A percentile compares a stretch with the other conserved stretches of the same genome.
Conservation (phyloP, 768 basidiomycete genomes). For the Pilatotrama ljubarskyi region DNA sequence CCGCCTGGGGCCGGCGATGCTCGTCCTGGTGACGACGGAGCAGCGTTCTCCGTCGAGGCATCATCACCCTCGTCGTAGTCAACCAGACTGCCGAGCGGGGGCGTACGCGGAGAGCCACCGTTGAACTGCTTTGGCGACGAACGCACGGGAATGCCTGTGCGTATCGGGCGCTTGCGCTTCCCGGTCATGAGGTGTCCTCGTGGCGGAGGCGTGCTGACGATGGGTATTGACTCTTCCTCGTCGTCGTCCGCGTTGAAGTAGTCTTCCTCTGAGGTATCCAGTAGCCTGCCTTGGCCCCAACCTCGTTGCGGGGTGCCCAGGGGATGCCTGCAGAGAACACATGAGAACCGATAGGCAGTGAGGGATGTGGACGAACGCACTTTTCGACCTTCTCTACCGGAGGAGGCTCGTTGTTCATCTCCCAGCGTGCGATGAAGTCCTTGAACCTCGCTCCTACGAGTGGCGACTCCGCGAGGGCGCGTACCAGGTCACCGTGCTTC, state of each 20-base stretch:
- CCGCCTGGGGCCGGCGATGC: conserved; percentile 13
- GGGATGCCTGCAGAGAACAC: conserved; percentile 9
- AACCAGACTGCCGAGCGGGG: conserved; percentile 60
- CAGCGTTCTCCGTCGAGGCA: conserved; percentile 8
- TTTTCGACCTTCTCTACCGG: conserved; percentile 53
- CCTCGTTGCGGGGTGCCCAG: conserved; percentile 25
- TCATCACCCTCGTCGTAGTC: conserved; percentile 80
- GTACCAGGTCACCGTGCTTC: conserved; percentile 64
- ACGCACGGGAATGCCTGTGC: conserved; percentile 21
- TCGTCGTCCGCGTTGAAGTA: conserved; percentile 93
- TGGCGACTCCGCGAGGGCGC: conserved; percentile 57
- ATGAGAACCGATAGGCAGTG: not conserved
- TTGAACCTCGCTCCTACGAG: conserved; percentile 69
- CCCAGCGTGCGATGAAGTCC: conserved; percentile 77
- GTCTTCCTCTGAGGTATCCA: conserved; percentile 84
- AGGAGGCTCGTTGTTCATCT: conserved; percentile 87
- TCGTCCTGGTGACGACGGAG: conserved; percentile 13
- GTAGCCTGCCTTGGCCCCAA: conserved; percentile 42
- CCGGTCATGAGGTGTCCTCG: conserved; percentile 36
- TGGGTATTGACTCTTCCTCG: conserved; percentile 46
- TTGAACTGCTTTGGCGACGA: conserved; percentile 22
- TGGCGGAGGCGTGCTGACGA: conserved; percentile 34
- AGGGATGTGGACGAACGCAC: conserved; percentile 36
- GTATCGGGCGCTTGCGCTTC: conserved; percentile 55
- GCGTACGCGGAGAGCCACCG: conserved; percentile 44